Percentiles rank a stretch among this genome's conserved stretches.
These are phyloP conservation scores for Colletotrichum sp. DNA, from an alignment of 2,329 filamentous ascomycete species.

Conservation along the genomic window DNA sequence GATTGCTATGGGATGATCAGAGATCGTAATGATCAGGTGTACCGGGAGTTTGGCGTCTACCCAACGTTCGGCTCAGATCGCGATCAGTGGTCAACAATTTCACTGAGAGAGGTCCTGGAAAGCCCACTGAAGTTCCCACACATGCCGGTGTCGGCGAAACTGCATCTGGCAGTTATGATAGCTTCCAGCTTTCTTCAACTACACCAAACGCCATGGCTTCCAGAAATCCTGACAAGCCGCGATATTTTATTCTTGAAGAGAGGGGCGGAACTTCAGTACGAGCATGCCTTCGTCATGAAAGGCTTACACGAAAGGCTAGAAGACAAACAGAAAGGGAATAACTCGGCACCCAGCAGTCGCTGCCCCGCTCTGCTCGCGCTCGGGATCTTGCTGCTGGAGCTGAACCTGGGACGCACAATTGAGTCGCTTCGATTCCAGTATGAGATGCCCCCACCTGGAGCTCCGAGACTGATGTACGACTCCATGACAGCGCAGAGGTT, in stretches of 20 bases:
- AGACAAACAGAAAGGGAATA: neutral
- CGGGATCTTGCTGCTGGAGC: slow-evolving; percentile 25
- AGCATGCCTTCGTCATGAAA: slow-evolving; percentile 8
- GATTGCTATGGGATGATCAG: neutral
- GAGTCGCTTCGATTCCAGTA: neutral
- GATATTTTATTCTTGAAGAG: slow-evolving; percentile 21
- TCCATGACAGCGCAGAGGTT: neutral
- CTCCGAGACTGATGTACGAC: neutral
- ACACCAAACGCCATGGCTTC: slow-evolving; percentile 26
- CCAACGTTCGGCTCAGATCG: neutral
- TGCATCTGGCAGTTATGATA: slow-evolving; percentile 22
- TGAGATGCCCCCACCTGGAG: neutral
- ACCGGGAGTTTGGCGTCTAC: neutral
- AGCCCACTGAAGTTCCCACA: neutral
- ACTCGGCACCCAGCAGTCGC: neutral
- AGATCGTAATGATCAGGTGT: neutral
- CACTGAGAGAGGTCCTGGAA: slow-evolving; percentile 7
- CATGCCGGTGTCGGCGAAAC: neutral
- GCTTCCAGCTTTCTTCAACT: slow-evolving; percentile 28
- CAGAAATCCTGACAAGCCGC: neutral
- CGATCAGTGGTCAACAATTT: neutral
- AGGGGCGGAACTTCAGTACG: neutral
- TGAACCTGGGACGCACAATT: slow-evolving; percentile 15
- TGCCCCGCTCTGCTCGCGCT: slow-evolving; percentile 18
- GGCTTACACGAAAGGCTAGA: neutral